A percentile compares a stretch with the other conserved stretches of the same genome.
Conservation (phyloP, 257 asterid species). For the Ilex aquifolium region DNA sequence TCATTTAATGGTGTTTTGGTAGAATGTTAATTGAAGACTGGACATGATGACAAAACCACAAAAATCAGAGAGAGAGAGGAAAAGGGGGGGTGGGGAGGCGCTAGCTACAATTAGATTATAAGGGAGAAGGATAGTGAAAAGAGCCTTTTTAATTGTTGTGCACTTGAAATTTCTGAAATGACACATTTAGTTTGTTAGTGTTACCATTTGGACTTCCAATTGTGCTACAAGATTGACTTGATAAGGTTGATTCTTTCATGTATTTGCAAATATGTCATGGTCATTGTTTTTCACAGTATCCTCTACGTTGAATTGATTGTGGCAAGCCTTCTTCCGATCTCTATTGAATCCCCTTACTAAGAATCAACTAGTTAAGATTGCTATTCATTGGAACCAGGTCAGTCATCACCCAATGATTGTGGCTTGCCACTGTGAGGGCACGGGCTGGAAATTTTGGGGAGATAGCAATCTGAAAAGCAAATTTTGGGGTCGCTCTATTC, state of each 20-base stretch:
- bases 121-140: too few species aligned
- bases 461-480: conserved; percentile 17
- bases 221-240: background rate
- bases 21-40: too few species aligned
- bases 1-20: too few species aligned
- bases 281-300: background rate
- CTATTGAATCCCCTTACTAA: background rate
- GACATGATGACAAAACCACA: too few species aligned
- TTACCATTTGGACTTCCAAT: too few species aligned
- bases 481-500: conserved; percentile 29
- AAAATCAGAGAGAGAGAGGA: too few species aligned
- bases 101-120: too few species aligned
- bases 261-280: background rate
- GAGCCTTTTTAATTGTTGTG: too few species aligned
- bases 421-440: conserved; percentile 22
- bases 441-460: conserved; percentile 23
- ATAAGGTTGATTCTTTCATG: background rate
- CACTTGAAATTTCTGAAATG: too few species aligned
- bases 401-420: conserved; percentile 25
- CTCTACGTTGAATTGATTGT: background rate
- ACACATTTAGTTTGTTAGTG: too few species aligned
- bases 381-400: conserved; percentile 10
- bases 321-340: background rate
- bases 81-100: too few species aligned
- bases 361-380: background rate